Base-by-base conservation (phyloP, 2,329 filamentous ascomycete genomes). In the Talaromyces atroroseus region DNA sequence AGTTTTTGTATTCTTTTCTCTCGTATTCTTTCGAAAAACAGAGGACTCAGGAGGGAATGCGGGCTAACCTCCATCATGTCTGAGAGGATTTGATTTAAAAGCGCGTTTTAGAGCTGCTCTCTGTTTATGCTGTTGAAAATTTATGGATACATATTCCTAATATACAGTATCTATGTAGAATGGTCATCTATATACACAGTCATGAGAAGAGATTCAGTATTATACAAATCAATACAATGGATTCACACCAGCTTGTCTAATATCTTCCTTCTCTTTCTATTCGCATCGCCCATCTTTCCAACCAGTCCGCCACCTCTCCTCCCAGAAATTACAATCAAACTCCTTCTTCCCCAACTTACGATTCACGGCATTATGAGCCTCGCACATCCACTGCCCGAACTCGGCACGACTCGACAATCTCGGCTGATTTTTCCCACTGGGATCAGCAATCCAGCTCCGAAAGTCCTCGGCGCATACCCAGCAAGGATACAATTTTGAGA, bases 381-480 rank as follows among this genome's bases (percentile, higher is more conserved):
- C 72, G 54, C 76, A 79, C 74, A 78, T 77, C 73, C 78, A 79
- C 61, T 70, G 70, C 20, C 77, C 75, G 59, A 80, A 74, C 54
- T 76, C 75, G 36, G 65, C 64, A 55, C 82, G 71, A 48, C 75
- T 78, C 58, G 76, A 78, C 18, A 86, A 74, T 56, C 76, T 67
- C 40, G 92, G 85, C 67, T 83, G 82, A 62, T 92, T 88, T 60
- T 74, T 73, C 1, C 71, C 72, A 61, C 66, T 71, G 2, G 78
- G 77, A 61, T 81, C 80, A 60, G 78, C 79, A 77, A 97, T 86
- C 81, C 92, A 97, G 0, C 71, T 71, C 71, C 87, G 87, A 71
- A 99, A 96, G 69, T 97, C 92, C 59, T 92, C 88, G 34, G 92
- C 94, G 73, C 94, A 99, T 2, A 88, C 83, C 90, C 92, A 96